A percentile compares a stretch with the other conserved stretches of the same genome.
These are phyloP conservation scores for Fusarium sp. DNA, from an alignment of 2,329 filamentous ascomycete species.

Conservation along the genomic window DNA sequence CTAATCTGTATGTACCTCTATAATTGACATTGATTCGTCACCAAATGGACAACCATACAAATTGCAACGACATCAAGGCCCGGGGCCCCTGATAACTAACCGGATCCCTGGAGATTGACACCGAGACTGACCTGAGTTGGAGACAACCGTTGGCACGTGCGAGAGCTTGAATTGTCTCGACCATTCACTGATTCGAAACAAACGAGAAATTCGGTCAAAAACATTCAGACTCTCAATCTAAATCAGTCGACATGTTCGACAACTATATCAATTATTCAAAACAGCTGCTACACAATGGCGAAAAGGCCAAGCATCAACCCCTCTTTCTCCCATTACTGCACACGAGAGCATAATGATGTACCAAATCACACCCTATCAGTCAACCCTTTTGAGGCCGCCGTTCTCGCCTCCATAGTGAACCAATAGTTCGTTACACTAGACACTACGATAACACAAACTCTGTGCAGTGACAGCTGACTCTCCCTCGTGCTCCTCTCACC, in stretches of 20 bases:
- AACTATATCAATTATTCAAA: neutral
- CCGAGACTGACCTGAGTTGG: conserved; percentile 6
- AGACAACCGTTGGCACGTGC: conserved; percentile 44
- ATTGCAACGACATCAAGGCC: conserved; percentile 8
- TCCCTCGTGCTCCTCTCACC: conserved; percentile 36
- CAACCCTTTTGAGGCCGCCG: conserved; percentile 28
- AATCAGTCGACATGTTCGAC: conserved; percentile 20
- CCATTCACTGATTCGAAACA: conserved; percentile 20
- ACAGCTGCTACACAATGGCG: neutral
- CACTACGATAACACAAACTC: conserved; percentile 19
- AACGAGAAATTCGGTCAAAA: conserved; percentile 33
- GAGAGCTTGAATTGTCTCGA: conserved; percentile 35
- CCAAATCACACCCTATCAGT: conserved; percentile 2
- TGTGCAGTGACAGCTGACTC: conserved; percentile 33
- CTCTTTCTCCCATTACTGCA: conserved; percentile 23
- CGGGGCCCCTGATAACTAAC: conserved; percentile 22
- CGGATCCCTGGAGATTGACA: conserved; percentile 21
- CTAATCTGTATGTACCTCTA: conserved; percentile 6
- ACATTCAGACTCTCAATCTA: conserved; percentile 6
- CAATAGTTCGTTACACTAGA: conserved; percentile 19
- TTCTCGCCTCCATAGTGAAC: conserved; percentile 18
- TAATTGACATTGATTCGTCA: conserved; percentile 15
- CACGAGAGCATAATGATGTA: conserved; percentile 28
- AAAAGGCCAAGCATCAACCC: conserved; percentile 32
- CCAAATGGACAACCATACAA: neutral